Evolutionary conservation across 768 basidiomycete genomes (phyloP), one percentile per base, ranked within the genome.

Genomic region (Rhizopogon roseolus): DNA sequence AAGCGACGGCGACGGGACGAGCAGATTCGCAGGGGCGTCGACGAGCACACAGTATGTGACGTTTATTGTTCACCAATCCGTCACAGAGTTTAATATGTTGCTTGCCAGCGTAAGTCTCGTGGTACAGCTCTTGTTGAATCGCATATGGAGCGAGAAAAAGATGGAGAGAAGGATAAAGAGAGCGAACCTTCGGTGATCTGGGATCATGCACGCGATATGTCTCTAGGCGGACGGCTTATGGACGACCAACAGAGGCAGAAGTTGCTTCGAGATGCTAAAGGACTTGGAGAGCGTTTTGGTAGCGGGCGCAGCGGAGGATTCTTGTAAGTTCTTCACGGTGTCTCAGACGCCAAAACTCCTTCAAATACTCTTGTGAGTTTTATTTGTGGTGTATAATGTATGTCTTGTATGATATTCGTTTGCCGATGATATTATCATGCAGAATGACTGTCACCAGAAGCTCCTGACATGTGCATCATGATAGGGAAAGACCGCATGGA

Each of bases 131-230:
- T 90, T 1, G 68, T 89, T 6, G 77, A 80, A 1, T 73, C 76
- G 57, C 85, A 89, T 56, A 69, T 37, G 56, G 69, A 49, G 54
- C 71, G 52, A 60, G 34, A 48, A 48, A 48, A 48, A 36, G 71
- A 62, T 59, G 64, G 51, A 59, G 73, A 67, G 62, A 64, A 66
- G 70, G 71, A 60, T 59, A 66, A 65, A 54, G 75, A 82, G 27
- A 81, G 83, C 32, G 80, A 81, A 32, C 73, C 79, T 0, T 72
- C 81, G 0, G 85, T 64, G 0, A 91, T 98, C 27, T 98, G 96
- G 96, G 96, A 99, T 61, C 93, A 91, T 62, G 75, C 83, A 36
- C 77, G 93, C 28, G 93, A 96, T 68, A 97, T 99, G 94, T 80
- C 80, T 2, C 62, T 96, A 4, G 85, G 86, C 1, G 95, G 96